phyloP scores from a whole-genome alignment of 176 grass and related monocot genomes.

The Tillandsia leiboldiana region DNA sequence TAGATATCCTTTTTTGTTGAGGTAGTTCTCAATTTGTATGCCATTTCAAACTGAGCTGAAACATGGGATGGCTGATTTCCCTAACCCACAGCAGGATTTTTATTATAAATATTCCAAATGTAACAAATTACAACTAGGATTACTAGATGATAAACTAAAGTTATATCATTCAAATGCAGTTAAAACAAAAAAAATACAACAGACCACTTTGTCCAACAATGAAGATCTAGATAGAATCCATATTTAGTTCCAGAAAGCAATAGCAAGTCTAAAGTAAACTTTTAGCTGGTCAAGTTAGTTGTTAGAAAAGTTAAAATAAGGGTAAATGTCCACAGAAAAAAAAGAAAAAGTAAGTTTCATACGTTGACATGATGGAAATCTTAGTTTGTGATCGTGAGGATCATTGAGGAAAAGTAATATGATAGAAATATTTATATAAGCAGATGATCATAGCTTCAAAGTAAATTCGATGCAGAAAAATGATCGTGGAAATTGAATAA shows the following conservation, averaged over 20 bases:
- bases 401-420: background rate
- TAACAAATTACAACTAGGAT: too few species aligned
- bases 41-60: too few species aligned
- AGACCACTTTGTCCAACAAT: background rate
- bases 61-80: background rate
- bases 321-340: background rate
- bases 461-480: background rate
- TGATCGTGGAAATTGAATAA: constrained; percentile 1
- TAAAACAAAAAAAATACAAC: background rate
- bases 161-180: too few species aligned
- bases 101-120: too few species aligned
- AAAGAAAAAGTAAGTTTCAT: background rate
- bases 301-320: background rate
- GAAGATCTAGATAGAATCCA: background rate
- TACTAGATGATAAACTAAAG: too few species aligned
- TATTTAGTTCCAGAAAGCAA: background rate
- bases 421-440: constrained; percentile 7
- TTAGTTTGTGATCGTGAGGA: background rate
- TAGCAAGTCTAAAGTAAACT: background rate
- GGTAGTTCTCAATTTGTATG: too few species aligned
- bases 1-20: too few species aligned
- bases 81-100: background rate
- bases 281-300: background rate
- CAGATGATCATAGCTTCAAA: background rate
- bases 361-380: background rate